These are phyloP conservation scores for Clavispora phyllophila DNA, from an alignment of 805 yeast genomes.

Conservation along the genomic window DNA sequence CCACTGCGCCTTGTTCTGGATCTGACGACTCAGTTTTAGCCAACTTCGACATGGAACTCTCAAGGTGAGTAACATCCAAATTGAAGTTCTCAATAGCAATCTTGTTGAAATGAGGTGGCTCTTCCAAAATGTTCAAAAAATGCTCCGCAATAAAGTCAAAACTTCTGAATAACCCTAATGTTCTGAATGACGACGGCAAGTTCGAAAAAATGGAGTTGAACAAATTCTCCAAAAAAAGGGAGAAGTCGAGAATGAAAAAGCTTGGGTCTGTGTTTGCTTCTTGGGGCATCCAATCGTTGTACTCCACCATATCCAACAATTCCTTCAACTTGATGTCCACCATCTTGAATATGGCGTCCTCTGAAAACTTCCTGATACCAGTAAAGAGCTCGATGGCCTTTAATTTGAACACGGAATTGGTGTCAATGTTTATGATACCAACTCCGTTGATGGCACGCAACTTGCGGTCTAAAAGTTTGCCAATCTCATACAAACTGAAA, in stretches of 20 bases:
- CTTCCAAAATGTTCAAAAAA: slow-evolving; percentile 56
- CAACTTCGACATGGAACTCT: slow-evolving; percentile 43
- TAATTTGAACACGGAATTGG: slow-evolving; percentile 34
- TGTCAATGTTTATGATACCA: slow-evolving; percentile 37
- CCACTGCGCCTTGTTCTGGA: slow-evolving; percentile 33
- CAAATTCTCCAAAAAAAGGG: slow-evolving; percentile 77
- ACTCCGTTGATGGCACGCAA: slow-evolving; percentile 35
- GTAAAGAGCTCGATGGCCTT: slow-evolving; percentile 52
- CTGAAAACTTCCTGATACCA: slow-evolving; percentile 64
- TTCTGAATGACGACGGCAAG: slow-evolving; percentile 71
- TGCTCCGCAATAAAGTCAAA: slow-evolving; percentile 78
- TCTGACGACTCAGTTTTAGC: slow-evolving; percentile 14
- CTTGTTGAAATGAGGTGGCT: slow-evolving; percentile 50
- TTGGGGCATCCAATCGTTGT: slow-evolving; percentile 68
- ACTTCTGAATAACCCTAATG: slow-evolving; percentile 77
- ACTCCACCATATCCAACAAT: slow-evolving; percentile 77
- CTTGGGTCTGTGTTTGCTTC: slow-evolving; percentile 57
- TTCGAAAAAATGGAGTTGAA: slow-evolving; percentile 80
- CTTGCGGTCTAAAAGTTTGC: slow-evolving; percentile 36
- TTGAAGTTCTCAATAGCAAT: slow-evolving; percentile 71
- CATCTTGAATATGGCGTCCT: slow-evolving; percentile 72
- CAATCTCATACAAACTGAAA: slow-evolving; percentile 66
- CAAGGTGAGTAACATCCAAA: slow-evolving; percentile 73
- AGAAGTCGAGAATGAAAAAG: slow-evolving; percentile 73
- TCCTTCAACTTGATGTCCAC: slow-evolving; percentile 78